phyloP scores from a whole-genome alignment of 805 yeast species.

The Wickerhamia fluorescens region DNA sequence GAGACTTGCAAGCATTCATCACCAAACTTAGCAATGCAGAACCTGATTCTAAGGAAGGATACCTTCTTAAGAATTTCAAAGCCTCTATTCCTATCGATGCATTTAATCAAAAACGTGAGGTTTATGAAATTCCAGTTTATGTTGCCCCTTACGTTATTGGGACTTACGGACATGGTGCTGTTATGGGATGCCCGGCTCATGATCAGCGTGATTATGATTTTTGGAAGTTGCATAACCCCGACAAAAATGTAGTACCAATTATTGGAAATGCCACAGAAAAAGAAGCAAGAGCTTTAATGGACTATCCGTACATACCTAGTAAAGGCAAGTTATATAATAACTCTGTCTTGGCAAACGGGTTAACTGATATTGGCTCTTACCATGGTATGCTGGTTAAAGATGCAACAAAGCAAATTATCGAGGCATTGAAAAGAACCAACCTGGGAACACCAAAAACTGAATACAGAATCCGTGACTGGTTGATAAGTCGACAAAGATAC shows the following conservation, averaged over 20 bases:
- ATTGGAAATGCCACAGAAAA: slow-evolving; percentile 32
- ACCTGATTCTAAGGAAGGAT: slow-evolving; percentile 46
- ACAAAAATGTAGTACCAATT: slow-evolving; percentile 32
- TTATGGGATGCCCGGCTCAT: slow-evolving; percentile 97
- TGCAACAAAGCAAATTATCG: slow-evolving; percentile 45
- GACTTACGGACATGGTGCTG: slow-evolving; percentile 85
- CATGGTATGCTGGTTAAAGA: slow-evolving; percentile 42
- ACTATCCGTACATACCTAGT: slow-evolving; percentile 43
- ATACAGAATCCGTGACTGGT: slow-evolving; percentile 83
- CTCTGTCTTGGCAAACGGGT: slow-evolving; percentile 19
- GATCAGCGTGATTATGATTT: slow-evolving; percentile 79
- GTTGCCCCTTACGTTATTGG: slow-evolving; percentile 88
- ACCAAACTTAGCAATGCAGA: slow-evolving; percentile 38
- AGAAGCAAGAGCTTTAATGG: slow-evolving; percentile 21
- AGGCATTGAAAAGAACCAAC: slow-evolving; percentile 28
- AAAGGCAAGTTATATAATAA: slow-evolving; percentile 33
- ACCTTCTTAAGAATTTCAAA: slow-evolving; percentile 33
- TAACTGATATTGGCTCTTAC: slow-evolving; percentile 26
- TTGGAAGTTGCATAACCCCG: slow-evolving; percentile 61
- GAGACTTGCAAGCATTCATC: slow-evolving; percentile 42
- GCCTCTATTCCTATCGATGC: slow-evolving; percentile 56
- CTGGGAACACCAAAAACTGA: slow-evolving; percentile 46
- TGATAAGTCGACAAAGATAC: slow-evolving; percentile 87
- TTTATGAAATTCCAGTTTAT: slow-evolving; percentile 57
- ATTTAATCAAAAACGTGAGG: slow-evolving; percentile 8